phyloP scores from a whole-genome alignment of 805 yeast species.

The Trichomonascus vanleenenianus region DNA sequence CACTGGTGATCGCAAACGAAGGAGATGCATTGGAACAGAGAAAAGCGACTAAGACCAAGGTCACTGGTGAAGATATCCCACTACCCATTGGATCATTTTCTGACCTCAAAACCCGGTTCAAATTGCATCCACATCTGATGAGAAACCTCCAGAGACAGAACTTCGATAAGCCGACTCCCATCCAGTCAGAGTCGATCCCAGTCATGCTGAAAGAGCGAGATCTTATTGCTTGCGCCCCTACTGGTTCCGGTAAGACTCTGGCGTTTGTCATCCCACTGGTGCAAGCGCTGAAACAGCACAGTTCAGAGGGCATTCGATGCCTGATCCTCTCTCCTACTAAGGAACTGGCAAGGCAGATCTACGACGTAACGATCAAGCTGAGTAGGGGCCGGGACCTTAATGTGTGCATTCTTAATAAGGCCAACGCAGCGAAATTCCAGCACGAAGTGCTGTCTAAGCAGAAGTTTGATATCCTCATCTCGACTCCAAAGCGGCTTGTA shows the following conservation, averaged over 20 bases:
- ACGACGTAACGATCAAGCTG: slow-evolving; percentile 54
- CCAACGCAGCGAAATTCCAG: slow-evolving; percentile 55
- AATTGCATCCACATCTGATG: slow-evolving; percentile 50
- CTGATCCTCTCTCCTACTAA: slow-evolving; percentile 88
- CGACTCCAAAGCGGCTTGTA: slow-evolving; percentile 85
- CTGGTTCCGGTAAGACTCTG: slow-evolving; percentile 96
- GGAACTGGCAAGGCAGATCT: slow-evolving; percentile 85
- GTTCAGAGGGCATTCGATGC: slow-evolving; percentile 50
- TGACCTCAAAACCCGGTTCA: slow-evolving; percentile 64
- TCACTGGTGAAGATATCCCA: slow-evolving; percentile 82
- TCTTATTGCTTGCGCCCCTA: slow-evolving; percentile 90
- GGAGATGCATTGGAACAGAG: slow-evolving; percentile 59
- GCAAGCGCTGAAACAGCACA: slow-evolving; percentile 39
- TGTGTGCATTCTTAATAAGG: slow-evolving; percentile 61
- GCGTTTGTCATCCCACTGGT: slow-evolving; percentile 82
- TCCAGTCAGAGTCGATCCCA: slow-evolving; percentile 89
- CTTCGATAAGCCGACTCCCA: slow-evolving; percentile 83
- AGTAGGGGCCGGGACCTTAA: slow-evolving; percentile 46
- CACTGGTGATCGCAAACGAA: slow-evolving; percentile 40
- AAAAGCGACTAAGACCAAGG: slow-evolving; percentile 54
- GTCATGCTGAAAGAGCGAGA: slow-evolving; percentile 62
- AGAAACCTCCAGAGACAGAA: slow-evolving; percentile 59
- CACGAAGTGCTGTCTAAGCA: slow-evolving; percentile 49
- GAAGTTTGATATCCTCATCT: slow-evolving; percentile 70
- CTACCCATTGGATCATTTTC: slow-evolving; percentile 84